Evolutionary conservation across 1,284 basidiomycete genomes (phyloP), one percentile per base, ranked within the genome.

Genomic region (Cryptococcus neoformans): DNA sequence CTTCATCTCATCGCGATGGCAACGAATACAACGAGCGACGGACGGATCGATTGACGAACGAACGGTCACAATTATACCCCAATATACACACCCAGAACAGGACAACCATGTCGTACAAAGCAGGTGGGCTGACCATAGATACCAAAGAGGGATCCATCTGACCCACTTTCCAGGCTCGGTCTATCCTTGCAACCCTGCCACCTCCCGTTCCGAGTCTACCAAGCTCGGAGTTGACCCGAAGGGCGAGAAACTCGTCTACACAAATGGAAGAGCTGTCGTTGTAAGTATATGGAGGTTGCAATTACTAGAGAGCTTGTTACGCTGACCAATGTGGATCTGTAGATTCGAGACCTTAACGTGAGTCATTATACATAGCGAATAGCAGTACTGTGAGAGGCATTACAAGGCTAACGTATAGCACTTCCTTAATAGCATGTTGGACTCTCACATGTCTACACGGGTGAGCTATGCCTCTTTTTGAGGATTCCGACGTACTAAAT

Each of bases 221-320:
- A 95, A 92, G 79, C 84, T 97, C 54, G 85, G 85, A 21, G 73
- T 73, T 16, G 78, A 80, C 70, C 84, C 89, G 17, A 84, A 83
- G 68, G 91, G 91, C 65, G 87, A 89, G 63, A 92, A 88, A 80
- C 79, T 97, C 57, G 83, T 90, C 39, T 97, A 97, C 71, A 83
- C 87, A 2, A 92, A 90, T 70, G 92, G 91, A 44, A 85, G 88
- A 73, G 85, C 85, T 28, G 87, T 96, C 50, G 86, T 94, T 66
- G 90, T 93, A 70, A 68, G 90, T 82, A 21, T 21, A 21, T 21
- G 42, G 21, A 47, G 28, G 57, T 47, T 14, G 41, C 49, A 36
- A n/a, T n/a, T n/a, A n/a, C n/a, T n/a, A 54, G 51, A 37, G 44
- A 34, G 35, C 3, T 12, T n/a, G 17, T 40, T 47, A 38, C 51